Base-by-base conservation (phyloP, 2,329 filamentous ascomycete genomes). In the Fusarium buharicum region DNA sequence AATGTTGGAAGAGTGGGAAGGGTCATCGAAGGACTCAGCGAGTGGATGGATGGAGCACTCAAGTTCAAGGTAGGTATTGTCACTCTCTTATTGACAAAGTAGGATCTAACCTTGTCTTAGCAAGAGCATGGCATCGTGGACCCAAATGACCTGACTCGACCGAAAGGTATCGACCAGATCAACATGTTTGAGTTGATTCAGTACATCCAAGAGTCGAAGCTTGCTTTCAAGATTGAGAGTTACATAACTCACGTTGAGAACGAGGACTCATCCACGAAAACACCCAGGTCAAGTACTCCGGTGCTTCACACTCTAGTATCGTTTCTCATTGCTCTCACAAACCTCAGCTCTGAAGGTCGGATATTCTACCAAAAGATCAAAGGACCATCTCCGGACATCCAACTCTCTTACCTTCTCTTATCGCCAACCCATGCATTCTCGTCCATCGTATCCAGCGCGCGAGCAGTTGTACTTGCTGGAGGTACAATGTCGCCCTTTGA, bases 401-500 rank as follows among this genome's bases (percentile, higher is more conserved):
- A 83, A 18, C 78, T 98, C 12, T 92, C 88, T 38, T 99, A 97
- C 73, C 86, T 97, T 67, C 84, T 99, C 5, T 84, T 99, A 1
- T 95, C 97, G 28, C 94, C 95, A 1, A 93, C 93, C 0, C 88
- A 94, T 69, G 92, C 96, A 66, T 98, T 99, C 75, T 90, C 90
- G 8, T 90, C 93, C 11, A 90, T 98, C 47, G 92, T 94, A 2
- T 87, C 91, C 27, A 88, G 90, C 60, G 92, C 95, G 1, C 84
- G 93, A 55, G 91, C 94, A 2, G 90, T 99, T 4, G 90, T 99
- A 37, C 81, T 99, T 4, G 95, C 93, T 0, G 95, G 95, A 55
- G 95, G 95, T 18, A 99, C 95, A 22, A 98, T 99, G 95, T 96
- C 95, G 3, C 95, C 95, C 0, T 96, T 98, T 80, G 86, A 89